Percentiles rank a stretch among this genome's conserved stretches.
Evolutionary conservation across 345 rosid genomes (phyloP).

Genomic region (Boechera stricta): DNA sequence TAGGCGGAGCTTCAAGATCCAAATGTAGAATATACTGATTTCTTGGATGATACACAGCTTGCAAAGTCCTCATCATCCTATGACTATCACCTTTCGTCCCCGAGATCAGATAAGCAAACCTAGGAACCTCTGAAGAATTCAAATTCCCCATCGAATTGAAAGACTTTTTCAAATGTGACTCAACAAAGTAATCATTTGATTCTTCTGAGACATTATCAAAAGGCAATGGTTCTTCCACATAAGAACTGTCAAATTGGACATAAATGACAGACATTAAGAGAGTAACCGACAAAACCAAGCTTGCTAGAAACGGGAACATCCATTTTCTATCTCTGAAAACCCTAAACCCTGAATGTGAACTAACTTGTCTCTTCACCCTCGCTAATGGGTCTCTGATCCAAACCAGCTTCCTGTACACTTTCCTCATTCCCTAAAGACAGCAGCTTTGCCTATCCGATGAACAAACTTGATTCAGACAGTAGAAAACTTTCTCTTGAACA

Average conservation of each 20-base stretch:
- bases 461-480: slow-evolving; percentile 17
- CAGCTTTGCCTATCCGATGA: slow-evolving; percentile 12
- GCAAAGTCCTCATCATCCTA: slow-evolving; percentile 71
- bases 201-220: slow-evolving; percentile 55
- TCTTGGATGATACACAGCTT: slow-evolving; percentile 88
- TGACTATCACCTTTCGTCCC: slow-evolving; percentile 81
- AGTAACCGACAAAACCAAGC: slow-evolving; percentile 73
- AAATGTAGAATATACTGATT: slow-evolving; percentile 80
- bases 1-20: slow-evolving; percentile 77
- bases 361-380: slow-evolving; percentile 19
- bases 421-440: slow-evolving; percentile 47
- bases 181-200: slow-evolving; percentile 70
- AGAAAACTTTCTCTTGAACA: background rate
- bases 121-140: slow-evolving; percentile 51
- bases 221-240: slow-evolving; percentile 54
- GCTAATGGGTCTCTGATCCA: slow-evolving; percentile 48
- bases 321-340: slow-evolving; percentile 78
- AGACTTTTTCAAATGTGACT: slow-evolving; percentile 61
- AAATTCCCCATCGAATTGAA: slow-evolving; percentile 38
- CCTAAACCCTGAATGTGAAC: slow-evolving; percentile 56
- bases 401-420: slow-evolving; percentile 54
- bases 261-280: slow-evolving; percentile 57
- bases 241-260: slow-evolving; percentile 51
- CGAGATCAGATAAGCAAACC: slow-evolving; percentile 76
- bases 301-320: slow-evolving; percentile 77